These are phyloP conservation scores for Globomyces pollinis-pini DNA, from an alignment of 192 early-diverging fungal genomes.

Conservation along the genomic window DNA sequence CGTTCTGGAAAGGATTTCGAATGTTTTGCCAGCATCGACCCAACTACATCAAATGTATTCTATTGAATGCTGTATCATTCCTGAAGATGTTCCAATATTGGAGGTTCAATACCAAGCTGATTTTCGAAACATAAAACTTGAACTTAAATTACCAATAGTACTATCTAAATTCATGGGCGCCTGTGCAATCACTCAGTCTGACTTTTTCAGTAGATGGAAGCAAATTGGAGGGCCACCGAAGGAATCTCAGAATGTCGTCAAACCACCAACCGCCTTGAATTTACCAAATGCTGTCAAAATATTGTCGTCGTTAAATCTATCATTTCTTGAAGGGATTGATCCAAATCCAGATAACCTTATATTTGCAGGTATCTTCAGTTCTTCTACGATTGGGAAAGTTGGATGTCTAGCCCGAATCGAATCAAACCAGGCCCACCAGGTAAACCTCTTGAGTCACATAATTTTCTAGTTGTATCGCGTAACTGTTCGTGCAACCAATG, in stretches of 20 bases:
- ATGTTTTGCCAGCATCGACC: slow-evolving; percentile 52
- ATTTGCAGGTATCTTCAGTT: slow-evolving; percentile 77
- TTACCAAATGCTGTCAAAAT: slow-evolving; percentile 45
- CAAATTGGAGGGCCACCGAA: slow-evolving; percentile 86
- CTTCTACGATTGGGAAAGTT: slow-evolving; percentile 68
- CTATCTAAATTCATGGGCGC: slow-evolving; percentile 84
- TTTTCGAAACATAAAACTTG: slow-evolving; percentile 28
- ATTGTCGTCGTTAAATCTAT: slow-evolving; percentile 64
- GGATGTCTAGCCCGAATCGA: slow-evolving; percentile 89
- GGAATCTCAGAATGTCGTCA: slow-evolving; percentile 72
- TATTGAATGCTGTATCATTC: slow-evolving; percentile 62
- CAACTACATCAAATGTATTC: slow-evolving; percentile 74
- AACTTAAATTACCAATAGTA: slow-evolving; percentile 71
- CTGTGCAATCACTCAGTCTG: slow-evolving; percentile 59
- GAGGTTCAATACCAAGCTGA: slow-evolving; percentile 62
- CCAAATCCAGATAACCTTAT: slow-evolving; percentile 85
- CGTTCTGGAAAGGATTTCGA: slow-evolving; percentile 49
- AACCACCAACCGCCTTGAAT: slow-evolving; percentile 29
- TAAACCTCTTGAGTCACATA: slow-evolving; percentile 42
- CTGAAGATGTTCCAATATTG: slow-evolving; percentile 53
- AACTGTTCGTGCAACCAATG: slow-evolving; percentile 84
- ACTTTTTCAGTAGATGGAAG: slow-evolving; percentile 90
- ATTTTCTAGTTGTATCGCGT: slow-evolving; percentile 71
- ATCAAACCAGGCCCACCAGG: slow-evolving; percentile 72
- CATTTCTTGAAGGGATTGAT: slow-evolving; percentile 73